These are phyloP conservation scores for Phytophthora cryptogea DNA, from an alignment of 352 stramenopile genomes.

Conservation along the genomic window DNA sequence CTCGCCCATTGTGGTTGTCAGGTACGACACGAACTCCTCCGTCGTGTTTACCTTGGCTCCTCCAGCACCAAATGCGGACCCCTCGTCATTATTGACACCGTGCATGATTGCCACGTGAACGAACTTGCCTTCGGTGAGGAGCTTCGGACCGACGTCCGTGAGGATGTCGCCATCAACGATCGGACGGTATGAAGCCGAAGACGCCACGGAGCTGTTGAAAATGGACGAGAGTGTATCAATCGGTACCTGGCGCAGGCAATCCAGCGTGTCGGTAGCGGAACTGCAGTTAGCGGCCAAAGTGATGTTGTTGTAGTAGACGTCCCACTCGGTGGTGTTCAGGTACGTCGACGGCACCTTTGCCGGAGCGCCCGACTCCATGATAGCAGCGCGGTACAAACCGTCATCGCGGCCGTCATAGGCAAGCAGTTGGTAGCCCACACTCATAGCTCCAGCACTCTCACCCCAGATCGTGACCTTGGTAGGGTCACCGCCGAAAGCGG, in stretches of 20 bases:
- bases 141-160: constrained; percentile 3
- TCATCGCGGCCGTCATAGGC: constrained; percentile 30
- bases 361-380: constrained; percentile 31
- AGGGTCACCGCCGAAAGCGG: constrained; percentile 20
- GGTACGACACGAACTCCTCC: constrained; percentile 26
- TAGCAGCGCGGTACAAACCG: constrained; percentile 19
- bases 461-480: constrained; percentile 31
- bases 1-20: constrained; percentile 13
- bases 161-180: constrained; percentile 35
- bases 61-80: constrained; percentile 18
- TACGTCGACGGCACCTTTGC: constrained; percentile 14
- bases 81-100: constrained; percentile 33
- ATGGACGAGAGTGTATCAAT: constrained; percentile 21
- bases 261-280: constrained; percentile 18
- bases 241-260: constrained; percentile 29
- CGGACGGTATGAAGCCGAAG: constrained; percentile 12
- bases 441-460: constrained; percentile 53
- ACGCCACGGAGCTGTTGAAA: constrained; percentile 30
- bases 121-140: constrained; percentile 30
- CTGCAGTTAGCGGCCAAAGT: constrained; percentile 25
- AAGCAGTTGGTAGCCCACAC: constrained; percentile 29
- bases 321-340: constrained; percentile 19
- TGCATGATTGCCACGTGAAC: constrained; percentile 25
- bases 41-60: constrained; percentile 14
- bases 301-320: constrained; percentile 37